Percentiles rank a stretch among this genome's conserved stretches.
Conservation (phyloP, 169 alveolate species). For the Cryptosporidium parvum region DNA sequence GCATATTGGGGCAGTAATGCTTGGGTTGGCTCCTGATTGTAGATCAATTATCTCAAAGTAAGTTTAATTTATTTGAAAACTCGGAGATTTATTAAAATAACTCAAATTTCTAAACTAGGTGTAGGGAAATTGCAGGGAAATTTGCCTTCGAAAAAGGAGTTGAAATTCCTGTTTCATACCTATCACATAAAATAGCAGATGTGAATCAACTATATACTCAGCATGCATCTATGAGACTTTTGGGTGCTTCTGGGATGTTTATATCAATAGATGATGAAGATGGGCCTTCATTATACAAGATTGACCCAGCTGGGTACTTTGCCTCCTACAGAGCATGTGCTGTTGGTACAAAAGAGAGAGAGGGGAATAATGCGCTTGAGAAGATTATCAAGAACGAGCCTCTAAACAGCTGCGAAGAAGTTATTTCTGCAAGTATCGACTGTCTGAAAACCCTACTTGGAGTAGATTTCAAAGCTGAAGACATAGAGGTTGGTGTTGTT, state of each 20-base stretch:
- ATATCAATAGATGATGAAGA: conserved; percentile 94
- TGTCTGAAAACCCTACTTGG: conserved; percentile 75
- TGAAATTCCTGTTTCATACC: conserved; percentile 91
- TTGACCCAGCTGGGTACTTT: conserved; percentile 97
- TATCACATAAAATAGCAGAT: conserved; percentile 93
- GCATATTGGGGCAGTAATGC: conserved; percentile 85
- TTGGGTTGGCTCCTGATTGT: conserved; percentile 88
- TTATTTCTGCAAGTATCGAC: conserved; percentile 56
- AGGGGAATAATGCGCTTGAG: conserved; percentile 88
- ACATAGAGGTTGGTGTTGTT: conserved; percentile 92
- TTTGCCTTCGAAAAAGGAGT: conserved; percentile 91
- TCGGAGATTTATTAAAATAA: not conserved
- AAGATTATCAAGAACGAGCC: conserved; percentile 78
- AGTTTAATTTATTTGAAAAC: conserved; percentile 11
- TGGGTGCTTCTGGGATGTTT: conserved; percentile 87
- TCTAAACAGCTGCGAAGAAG: conserved; percentile 63
- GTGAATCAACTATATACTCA: conserved; percentile 94
- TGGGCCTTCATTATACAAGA: conserved; percentile 93
- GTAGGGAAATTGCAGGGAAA: conserved; percentile 91
- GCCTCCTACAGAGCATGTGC: conserved; percentile 94
- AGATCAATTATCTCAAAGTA: conserved; percentile 83
- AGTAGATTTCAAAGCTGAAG: conserved; percentile 88
- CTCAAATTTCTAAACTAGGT: conserved; percentile 9
- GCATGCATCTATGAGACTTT: conserved; percentile 94
- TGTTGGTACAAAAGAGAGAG: conserved; percentile 92